Evolutionary conservation across 805 yeast species (phyloP).

Genomic region (Candida ponderosae): DNA sequence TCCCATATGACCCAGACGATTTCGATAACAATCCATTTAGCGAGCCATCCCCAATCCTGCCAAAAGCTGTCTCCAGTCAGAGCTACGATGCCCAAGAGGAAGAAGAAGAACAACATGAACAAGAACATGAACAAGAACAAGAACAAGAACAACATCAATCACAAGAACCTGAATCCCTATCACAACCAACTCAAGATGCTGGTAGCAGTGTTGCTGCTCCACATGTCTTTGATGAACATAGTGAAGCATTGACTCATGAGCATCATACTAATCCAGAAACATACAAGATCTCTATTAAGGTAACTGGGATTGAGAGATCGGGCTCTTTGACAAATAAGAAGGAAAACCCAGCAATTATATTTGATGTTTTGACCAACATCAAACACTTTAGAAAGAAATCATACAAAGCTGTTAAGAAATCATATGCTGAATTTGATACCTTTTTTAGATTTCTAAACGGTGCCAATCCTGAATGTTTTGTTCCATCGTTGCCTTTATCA

Average conservation of each 20-base stretch:
- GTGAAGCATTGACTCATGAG: neutral
- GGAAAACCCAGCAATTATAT: conserved; percentile 73
- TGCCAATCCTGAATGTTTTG: conserved; percentile 86
- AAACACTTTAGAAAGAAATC: conserved; percentile 66
- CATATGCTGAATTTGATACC: conserved; percentile 68
- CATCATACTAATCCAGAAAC: conserved; percentile 14
- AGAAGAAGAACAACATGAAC: neutral
- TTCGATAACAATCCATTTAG: conserved; percentile 59
- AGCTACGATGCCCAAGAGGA: conserved; percentile 3
- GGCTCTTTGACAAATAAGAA: conserved; percentile 43
- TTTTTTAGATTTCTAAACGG: conserved; percentile 72
- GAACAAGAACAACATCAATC: conserved; percentile 4
- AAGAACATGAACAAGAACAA: conserved; percentile 7
- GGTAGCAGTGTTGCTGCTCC: conserved; percentile 12
- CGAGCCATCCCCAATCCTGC: conserved; percentile 24
- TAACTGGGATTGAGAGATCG: conserved; percentile 63
- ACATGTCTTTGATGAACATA: conserved; percentile 10
- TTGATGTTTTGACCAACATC: conserved; percentile 61
- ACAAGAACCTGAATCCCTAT: conserved; percentile 5
- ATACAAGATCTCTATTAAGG: conserved; percentile 42
- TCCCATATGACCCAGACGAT: conserved; percentile 46
- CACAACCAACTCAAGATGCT: conserved; percentile 2
- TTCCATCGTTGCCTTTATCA: conserved; percentile 78
- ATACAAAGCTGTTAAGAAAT: conserved; percentile 72
- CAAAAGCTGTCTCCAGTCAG: too few relatives aligned